A percentile compares a stretch with the other conserved stretches of the same genome.
Evolutionary conservation across 1,284 basidiomycete genomes (phyloP).

Genomic region (Sporisorium graminicola): DNA sequence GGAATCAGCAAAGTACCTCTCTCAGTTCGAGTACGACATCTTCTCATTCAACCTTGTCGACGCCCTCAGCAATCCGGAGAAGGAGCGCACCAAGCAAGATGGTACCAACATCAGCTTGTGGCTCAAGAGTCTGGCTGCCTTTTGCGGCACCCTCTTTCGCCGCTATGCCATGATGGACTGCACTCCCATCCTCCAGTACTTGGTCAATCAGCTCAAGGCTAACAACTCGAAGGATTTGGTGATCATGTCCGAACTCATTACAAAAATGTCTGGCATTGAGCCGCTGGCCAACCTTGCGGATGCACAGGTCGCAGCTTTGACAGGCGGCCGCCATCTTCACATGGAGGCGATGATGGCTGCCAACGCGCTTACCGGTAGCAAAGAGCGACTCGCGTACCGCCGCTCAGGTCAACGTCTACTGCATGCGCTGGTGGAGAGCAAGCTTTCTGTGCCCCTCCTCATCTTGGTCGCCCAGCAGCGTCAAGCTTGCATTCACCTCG

Average conservation of each 20-base stretch:
- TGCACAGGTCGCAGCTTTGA: slow-evolving; percentile 87
- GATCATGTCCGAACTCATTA: slow-evolving; percentile 90
- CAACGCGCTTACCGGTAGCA: slow-evolving; percentile 57
- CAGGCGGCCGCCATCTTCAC: slow-evolving; percentile 86
- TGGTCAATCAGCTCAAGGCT: slow-evolving; percentile 83
- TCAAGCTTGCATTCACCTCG: slow-evolving; percentile 65
- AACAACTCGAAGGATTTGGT: slow-evolving; percentile 86
- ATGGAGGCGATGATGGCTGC: slow-evolving; percentile 78
- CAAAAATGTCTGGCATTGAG: slow-evolving; percentile 94
- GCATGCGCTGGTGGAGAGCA: slow-evolving; percentile 45
- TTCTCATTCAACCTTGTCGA: slow-evolving; percentile 90
- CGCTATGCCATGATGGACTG: slow-evolving; percentile 82
- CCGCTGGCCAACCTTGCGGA: slow-evolving; percentile 77
- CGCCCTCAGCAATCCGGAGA: slow-evolving; percentile 82
- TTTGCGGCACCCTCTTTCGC: slow-evolving; percentile 90
- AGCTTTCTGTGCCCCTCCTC: slow-evolving; percentile 61
- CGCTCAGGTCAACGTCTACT: slow-evolving; percentile 58
- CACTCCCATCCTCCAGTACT: slow-evolving; percentile 86
- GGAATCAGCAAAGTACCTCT: slow-evolving; percentile 88
- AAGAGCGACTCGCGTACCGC: slow-evolving; percentile 52
- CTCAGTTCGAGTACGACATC: slow-evolving; percentile 92
- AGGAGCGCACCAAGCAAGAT: slow-evolving; percentile 88
- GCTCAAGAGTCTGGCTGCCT: slow-evolving; percentile 87
- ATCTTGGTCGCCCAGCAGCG: slow-evolving; percentile 67
- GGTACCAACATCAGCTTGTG: slow-evolving; percentile 92